A percentile compares a stretch with the other conserved stretches of the same genome.
phyloP scores from a whole-genome alignment of 495 filamentous ascomycete species.

The Neurospora sp. region DNA sequence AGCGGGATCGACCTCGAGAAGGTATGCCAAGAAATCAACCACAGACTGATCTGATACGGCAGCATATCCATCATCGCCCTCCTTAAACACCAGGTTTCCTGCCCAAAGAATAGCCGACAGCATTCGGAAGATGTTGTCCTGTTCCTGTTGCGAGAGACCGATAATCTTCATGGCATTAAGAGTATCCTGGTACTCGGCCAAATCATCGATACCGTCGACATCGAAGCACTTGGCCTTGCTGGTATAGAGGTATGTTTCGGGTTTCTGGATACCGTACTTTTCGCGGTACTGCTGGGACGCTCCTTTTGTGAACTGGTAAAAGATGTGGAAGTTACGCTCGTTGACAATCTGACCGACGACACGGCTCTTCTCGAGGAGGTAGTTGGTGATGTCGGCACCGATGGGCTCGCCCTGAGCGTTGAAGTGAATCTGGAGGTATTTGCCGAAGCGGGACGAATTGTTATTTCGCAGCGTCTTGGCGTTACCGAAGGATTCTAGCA shows the following conservation, averaged over 20 bases:
- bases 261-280: conserved; percentile 78
- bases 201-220: conserved; percentile 86
- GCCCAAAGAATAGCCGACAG: conserved; percentile 88
- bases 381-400: conserved; percentile 96
- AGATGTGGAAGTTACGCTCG: conserved; percentile 98
- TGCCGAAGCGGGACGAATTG: conserved; percentile 96
- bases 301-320: conserved; percentile 97
- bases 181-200: conserved; percentile 83
- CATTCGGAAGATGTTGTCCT: conserved; percentile 96
- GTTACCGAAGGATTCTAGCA: conserved; percentile 96
- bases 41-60: conserved; percentile 76
- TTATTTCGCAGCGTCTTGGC: conserved; percentile 97
- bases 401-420: conserved; percentile 87
- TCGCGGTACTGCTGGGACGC: conserved; percentile 78
- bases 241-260: conserved; percentile 91
- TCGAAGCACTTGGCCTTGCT: conserved; percentile 89
- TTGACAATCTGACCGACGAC: conserved; percentile 93
- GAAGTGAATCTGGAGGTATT: conserved; percentile 97
- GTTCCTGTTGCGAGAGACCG: conserved; percentile 77
- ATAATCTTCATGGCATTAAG: conserved; percentile 91
- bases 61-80: conserved; percentile 85
- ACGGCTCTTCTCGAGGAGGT: conserved; percentile 88
- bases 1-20: conserved; percentile 76
- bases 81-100: conserved; percentile 80
- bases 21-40: conserved; percentile 86